Evolutionary conservation across 805 yeast species (phyloP).

Genomic region (Candida orba): DNA sequence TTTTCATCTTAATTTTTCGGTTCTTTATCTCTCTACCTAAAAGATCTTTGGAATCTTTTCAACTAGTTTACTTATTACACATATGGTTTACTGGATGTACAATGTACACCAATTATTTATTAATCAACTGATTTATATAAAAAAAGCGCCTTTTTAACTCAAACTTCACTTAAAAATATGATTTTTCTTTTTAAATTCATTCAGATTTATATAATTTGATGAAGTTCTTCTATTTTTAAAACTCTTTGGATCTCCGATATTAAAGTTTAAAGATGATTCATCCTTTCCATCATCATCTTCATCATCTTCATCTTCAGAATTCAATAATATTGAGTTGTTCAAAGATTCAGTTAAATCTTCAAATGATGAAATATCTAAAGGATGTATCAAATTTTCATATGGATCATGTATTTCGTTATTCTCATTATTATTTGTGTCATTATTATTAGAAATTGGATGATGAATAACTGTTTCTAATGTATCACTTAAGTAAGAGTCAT

Average conservation of each 20-base stretch:
- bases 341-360: conserved; percentile 3
- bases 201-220: conserved; percentile 14
- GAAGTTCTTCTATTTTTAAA: conserved; percentile 10
- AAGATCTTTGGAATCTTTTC: too few species aligned
- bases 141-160: too few species aligned
- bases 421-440: conserved; percentile 2
- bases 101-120: too few species aligned
- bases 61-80: too few species aligned
- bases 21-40: too few species aligned
- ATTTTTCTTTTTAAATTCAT: conserved; percentile 3
- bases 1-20: too few species aligned
- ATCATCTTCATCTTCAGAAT: not conserved
- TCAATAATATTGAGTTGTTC: not conserved
- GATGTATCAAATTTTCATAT: conserved; percentile 18
- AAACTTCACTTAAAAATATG: too few species aligned
- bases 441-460: not conserved
- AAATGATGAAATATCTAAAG: conserved; percentile 18
- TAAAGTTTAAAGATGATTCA: not conserved
- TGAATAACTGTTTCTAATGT: not conserved
- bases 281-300: not conserved
- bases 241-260: not conserved
- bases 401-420: conserved; percentile 12
- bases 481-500: not conserved
- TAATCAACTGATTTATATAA: too few species aligned
- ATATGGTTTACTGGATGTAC: too few species aligned